Conservation (phyloP, 2,329 filamentous ascomycete species). For the Incumbomyces delicatus region DNA sequence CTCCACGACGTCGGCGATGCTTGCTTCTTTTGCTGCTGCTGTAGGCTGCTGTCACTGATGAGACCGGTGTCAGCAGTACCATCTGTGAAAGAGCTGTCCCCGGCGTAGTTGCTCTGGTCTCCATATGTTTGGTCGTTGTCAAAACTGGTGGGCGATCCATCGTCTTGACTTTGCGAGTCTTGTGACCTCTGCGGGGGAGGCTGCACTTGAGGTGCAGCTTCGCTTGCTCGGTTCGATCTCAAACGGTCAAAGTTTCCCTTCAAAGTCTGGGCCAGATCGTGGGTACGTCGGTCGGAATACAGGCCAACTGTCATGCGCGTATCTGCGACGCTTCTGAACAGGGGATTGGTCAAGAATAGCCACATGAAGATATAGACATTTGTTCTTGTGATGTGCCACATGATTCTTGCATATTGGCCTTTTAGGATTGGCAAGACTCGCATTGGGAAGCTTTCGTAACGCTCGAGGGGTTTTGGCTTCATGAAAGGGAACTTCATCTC, state of each 20-base stretch:
- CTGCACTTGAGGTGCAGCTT: background rate
- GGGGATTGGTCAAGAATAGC: slow-evolving; percentile 10
- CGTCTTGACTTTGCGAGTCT: slow-evolving; percentile 3
- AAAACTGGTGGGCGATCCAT: slow-evolving; percentile 5
- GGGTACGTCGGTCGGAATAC: slow-evolving; percentile 15
- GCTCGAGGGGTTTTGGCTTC: slow-evolving; percentile 15
- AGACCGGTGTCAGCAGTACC: slow-evolving; percentile 7
- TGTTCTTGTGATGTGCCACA: slow-evolving; percentile 18
- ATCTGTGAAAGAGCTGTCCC: slow-evolving; percentile 9
- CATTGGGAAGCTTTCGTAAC: slow-evolving; percentile 17
- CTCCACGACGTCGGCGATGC: slow-evolving; percentile 7
- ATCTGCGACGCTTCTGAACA: slow-evolving; percentile 12
- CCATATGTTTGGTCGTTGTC: slow-evolving; percentile 8
- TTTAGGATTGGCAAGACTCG: slow-evolving; percentile 11
- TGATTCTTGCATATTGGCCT: slow-evolving; percentile 11
- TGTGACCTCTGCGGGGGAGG: background rate
- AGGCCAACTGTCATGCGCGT: slow-evolving; percentile 10
- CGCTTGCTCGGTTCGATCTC: slow-evolving; percentile 6
- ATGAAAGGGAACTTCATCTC: slow-evolving; percentile 21
- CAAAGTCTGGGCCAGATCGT: slow-evolving; percentile 9
- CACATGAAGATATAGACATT: slow-evolving; percentile 12
- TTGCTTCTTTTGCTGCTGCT: slow-evolving; percentile 7
- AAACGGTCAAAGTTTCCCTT: slow-evolving; percentile 11
- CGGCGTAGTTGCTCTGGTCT: background rate
- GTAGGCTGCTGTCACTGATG: slow-evolving; percentile 7